phyloP scores from a whole-genome alignment of 2,329 filamentous ascomycete species.

The Leptographium galeiforme region DNA sequence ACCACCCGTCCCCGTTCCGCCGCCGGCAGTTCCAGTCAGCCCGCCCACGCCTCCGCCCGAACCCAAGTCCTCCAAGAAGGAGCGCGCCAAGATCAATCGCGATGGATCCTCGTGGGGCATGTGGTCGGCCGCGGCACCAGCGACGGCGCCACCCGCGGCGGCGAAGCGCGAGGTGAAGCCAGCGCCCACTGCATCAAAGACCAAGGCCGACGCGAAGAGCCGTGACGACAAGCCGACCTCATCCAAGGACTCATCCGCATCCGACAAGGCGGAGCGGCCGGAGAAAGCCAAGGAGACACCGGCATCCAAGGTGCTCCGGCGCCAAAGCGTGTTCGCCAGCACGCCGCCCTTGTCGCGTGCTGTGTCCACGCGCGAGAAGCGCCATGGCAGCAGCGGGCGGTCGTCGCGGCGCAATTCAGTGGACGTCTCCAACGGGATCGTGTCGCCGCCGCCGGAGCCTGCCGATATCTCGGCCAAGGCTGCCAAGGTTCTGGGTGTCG shows the following conservation, averaged over 20 bases:
- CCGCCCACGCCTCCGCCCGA: conserved; percentile 39
- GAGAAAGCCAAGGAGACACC: conserved; percentile 24
- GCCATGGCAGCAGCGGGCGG: conserved; percentile 38
- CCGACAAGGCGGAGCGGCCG: conserved; percentile 45
- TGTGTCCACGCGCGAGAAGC: conserved; percentile 54
- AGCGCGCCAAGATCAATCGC: conserved; percentile 63
- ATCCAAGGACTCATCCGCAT: conserved; percentile 30
- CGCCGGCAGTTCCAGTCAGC: conserved; percentile 33
- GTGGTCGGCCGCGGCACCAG: conserved; percentile 46
- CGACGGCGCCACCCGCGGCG: conserved; percentile 14
- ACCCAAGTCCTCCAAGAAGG: conserved; percentile 51
- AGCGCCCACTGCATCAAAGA: conserved; percentile 46
- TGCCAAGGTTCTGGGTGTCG: conserved; percentile 58
- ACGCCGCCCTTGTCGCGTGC: conserved; percentile 54
- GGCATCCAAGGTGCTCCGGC: conserved; percentile 36
- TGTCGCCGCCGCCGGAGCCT: conserved; percentile 62
- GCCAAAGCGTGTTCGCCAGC: conserved; percentile 53
- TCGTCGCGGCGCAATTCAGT: conserved; percentile 56
- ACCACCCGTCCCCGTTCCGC: conserved; percentile 26
- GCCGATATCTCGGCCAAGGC: conserved; percentile 59
- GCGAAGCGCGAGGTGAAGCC: conserved; percentile 24
- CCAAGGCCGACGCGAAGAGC: conserved; percentile 52
- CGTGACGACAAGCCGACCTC: conserved; percentile 50
- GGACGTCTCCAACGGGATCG: conserved; percentile 50
- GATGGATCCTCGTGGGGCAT: conserved; percentile 62